A percentile compares a stretch with the other conserved stretches of the same genome.
phyloP scores from a whole-genome alignment of 345 rosid species.

The Eucalyptus marginata region DNA sequence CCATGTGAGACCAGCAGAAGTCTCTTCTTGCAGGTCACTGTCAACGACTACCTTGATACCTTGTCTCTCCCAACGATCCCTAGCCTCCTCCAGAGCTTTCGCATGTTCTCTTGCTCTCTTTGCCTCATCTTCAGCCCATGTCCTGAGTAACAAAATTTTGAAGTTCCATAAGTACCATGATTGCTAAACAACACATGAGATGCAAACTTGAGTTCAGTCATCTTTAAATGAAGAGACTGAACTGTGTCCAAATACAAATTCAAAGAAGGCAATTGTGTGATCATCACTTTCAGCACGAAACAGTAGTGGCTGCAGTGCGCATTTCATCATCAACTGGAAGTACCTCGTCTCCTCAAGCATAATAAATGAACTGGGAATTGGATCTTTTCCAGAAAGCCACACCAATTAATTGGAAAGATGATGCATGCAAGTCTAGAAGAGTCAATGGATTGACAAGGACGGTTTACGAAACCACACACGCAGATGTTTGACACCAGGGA shows the following conservation, averaged over 20 bases:
- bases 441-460: neutral
- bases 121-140: slow-evolving; percentile 97
- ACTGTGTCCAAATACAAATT: neutral
- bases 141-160: slow-evolving; percentile 19
- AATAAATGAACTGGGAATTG: neutral
- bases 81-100: slow-evolving; percentile 72
- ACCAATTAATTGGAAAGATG: neutral
- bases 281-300: neutral
- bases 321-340: neutral
- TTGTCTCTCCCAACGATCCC: slow-evolving; percentile 78
- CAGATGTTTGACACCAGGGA: neutral
- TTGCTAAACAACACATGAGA: neutral
- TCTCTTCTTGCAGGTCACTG: slow-evolving; percentile 58
- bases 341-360: neutral
- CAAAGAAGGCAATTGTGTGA: neutral
- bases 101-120: slow-evolving; percentile 77
- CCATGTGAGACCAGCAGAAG: slow-evolving; percentile 47
- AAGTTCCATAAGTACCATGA: neutral
- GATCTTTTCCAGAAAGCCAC: neutral
- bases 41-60: slow-evolving; percentile 84
- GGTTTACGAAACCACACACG: neutral
- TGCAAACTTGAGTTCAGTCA: neutral
- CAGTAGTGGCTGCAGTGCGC: neutral
- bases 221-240: neutral
- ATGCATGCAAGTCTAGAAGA: neutral